Evolutionary conservation across 331 rosid genomes (phyloP).

Genomic region (Prunus yedoensis): DNA sequence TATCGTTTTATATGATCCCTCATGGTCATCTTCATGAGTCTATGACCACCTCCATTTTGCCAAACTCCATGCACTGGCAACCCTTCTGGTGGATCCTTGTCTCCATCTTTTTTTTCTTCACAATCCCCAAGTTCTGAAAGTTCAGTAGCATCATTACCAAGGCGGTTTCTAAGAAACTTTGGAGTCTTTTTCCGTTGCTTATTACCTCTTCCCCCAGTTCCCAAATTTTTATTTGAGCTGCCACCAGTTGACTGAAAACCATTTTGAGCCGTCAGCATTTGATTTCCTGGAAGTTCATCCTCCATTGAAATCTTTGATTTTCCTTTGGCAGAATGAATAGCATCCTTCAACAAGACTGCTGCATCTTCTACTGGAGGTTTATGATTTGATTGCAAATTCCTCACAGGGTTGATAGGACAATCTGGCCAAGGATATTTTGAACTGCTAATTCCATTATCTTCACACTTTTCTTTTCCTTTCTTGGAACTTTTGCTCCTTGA

Average conservation of each 20-base stretch:
- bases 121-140: conserved; percentile 39
- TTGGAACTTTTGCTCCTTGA: conserved; percentile 34
- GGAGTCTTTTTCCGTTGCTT: conserved; percentile 83
- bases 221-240: conserved; percentile 43
- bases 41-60: conserved; percentile 73
- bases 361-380: conserved; percentile 51
- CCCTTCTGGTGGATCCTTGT: conserved; percentile 44
- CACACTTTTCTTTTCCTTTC: conserved; percentile 72
- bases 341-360: conserved; percentile 59
- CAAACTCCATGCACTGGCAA: conserved; percentile 80
- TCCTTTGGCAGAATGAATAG: conserved; percentile 46
- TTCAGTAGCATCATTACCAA: conserved; percentile 72
- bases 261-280: conserved; percentile 32
- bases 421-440: conserved; percentile 50
- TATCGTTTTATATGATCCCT: conserved; percentile 1
- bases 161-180: conserved; percentile 73
- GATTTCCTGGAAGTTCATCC: conserved; percentile 35
- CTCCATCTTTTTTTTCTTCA: conserved; percentile 30
- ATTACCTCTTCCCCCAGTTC: conserved; percentile 59
- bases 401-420: conserved; percentile 50
- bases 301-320: conserved; percentile 37
- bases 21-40: conserved; percentile 30
- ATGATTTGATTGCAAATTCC: conserved; percentile 56
- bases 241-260: conserved; percentile 37
- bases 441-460: conserved; percentile 37